Base-by-base conservation (phyloP, 495 filamentous ascomycete species). In the Neurospora tetrasperma region DNA sequence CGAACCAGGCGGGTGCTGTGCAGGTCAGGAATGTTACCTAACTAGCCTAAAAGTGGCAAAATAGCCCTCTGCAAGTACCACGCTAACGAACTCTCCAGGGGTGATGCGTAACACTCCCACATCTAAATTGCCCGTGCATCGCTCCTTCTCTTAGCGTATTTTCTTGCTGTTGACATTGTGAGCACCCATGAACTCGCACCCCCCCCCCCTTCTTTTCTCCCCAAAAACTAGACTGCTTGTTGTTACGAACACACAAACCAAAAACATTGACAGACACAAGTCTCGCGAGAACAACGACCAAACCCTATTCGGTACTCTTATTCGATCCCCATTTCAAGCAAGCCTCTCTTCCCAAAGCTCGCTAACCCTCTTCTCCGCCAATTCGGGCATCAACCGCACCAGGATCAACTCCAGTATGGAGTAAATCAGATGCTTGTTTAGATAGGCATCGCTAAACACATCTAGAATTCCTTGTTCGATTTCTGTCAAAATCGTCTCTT, bases 391-490 rank as follows among this genome's bases (percentile, higher is more conserved):
- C 42, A 98, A 81, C 76, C 90, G 87, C 43, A 91, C 89, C 16
- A 99, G 83, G 0, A 97, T 73, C 71, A 93, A 82, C 80, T 98
- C 96, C 46, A 97, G 76, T 46, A 94, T 84, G 31, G 86, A 83
- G 75, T 95, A 96, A 59, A 94, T 80, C 11, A 99, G 81, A 80
- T 98, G 94, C 81, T 92, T 95, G 83, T 98, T 98, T 79, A 92
- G 89, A 81, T 97, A 98, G 12, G 86, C 86, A 80, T 97, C 93
- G 3, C 86, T 86, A 77, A 97, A 92, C 18, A 93, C 82, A 75
- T 93, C 90, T 23, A 98, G 85, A 35, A 91, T 83, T 72, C 77
- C 80, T 69, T 84, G 79, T 68, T 86, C 88, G 43, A 90, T 84
- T 75, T 87, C 83, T 54, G 71, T 74, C 39, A 85, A 70, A 8